Evolutionary conservation across 2,329 filamentous ascomycete species (phyloP), one percentile per base, ranked within the genome.

Genomic region (Xylariaceae sp.): DNA sequence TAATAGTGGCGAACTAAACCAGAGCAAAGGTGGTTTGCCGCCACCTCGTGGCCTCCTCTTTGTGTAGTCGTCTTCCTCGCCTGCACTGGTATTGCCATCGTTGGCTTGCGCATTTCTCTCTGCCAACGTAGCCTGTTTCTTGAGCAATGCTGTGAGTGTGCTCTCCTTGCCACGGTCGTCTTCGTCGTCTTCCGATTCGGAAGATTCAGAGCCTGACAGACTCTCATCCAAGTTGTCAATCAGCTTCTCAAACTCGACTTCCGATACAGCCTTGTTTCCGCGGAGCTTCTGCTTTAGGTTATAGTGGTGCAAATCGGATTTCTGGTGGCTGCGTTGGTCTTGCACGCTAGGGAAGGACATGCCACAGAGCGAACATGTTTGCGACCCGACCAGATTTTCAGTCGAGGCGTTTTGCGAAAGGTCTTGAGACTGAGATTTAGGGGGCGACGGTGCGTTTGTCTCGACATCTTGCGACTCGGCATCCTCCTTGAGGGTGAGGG

Each of bases 281-380:
- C 91, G 85, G 51, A 96, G 76, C 76, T 91, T 96, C 69, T 93
- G 89, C 73, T 96, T 97, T 57, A 97, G 75, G 70, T 99, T 99
- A 75, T 97, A 99, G 60, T 88, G 83, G 71, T 99, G 94, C 42
- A 95, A 80, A 67, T 99, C 94, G 8, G 93, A 96, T 65, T 90
- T 89, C 53, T 91, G 85, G 73, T 99, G 94, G 54, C 84, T 82
- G 57, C 91, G 84, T 69, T 97, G 93, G 57, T 97, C 93, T 56
- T 85, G 80, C 6, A 96, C 80, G 8, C 81, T 87, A 26, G 79
- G 67, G 65, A 95, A 96, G 4, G 81, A 77, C 30, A 92, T 79
- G 32, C 81, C 78, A 73, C 94, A 99, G 4, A 97, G 79, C 1
- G 87, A 85, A 70, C 94, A 99, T 11, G 91, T 83, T 53, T 89